Percentiles rank a stretch among this genome's conserved stretches.
phyloP scores from a whole-genome alignment of 106 monocot genomes.

The Allium fistulosum region DNA sequence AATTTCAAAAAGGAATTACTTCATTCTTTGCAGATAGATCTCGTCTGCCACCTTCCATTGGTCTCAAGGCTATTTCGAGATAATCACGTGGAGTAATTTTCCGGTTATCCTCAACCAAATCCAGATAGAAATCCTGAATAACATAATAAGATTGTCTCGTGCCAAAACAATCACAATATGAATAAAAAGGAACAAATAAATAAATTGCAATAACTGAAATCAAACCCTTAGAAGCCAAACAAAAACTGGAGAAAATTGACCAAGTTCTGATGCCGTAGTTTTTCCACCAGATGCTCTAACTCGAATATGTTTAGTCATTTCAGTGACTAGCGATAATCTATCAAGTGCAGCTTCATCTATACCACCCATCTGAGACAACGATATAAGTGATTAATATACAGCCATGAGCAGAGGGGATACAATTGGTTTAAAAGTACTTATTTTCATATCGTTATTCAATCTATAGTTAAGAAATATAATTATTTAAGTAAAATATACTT shows the following conservation, averaged over 20 bases:
- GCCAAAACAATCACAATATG: neutral
- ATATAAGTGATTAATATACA: no score
- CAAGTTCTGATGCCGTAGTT: constrained; percentile 46
- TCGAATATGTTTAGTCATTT: constrained; percentile 98
- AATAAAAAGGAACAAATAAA: neutral
- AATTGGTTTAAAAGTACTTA: no score
- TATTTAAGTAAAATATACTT: neutral
- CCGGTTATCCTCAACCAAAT: constrained; percentile 71
- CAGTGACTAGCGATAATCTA: constrained; percentile 85
- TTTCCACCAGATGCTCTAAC: constrained; percentile 85
- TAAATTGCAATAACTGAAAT: neutral
- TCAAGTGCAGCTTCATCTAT: constrained; percentile 98
- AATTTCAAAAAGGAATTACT: constrained; percentile 18
- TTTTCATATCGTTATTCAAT: no score
- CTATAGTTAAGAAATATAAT: no score
- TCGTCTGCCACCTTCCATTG: constrained; percentile 58
- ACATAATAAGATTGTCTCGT: neutral
- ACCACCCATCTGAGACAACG: constrained; percentile 80
- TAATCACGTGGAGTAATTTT: constrained; percentile 93
- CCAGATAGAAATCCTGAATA: constrained; percentile 84
- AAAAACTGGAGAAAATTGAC: constrained; percentile 70
- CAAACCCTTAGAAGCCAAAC: constrained; percentile 72
- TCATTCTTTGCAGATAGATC: constrained; percentile 83
- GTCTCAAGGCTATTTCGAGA: constrained; percentile 87
- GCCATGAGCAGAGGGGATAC: no score